These are phyloP conservation scores for Pichia norvegensis DNA, from an alignment of 1,139 yeast genomes.

Conservation along the genomic window DNA sequence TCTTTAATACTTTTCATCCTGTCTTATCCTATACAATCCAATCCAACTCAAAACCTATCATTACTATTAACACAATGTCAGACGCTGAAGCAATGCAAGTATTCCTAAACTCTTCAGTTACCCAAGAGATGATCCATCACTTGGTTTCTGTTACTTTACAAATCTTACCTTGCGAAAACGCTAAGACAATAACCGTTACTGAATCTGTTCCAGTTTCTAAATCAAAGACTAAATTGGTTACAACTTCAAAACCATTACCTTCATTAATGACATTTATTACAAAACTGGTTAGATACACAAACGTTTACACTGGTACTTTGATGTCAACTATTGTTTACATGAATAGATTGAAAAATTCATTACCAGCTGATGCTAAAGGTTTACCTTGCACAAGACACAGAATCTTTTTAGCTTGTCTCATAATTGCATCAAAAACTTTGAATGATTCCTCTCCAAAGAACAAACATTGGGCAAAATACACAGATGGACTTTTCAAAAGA, in stretches of 20 bases:
- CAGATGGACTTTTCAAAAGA: slow-evolving; percentile 60
- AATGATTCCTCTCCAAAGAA: slow-evolving; percentile 74
- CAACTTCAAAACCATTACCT: slow-evolving; percentile 43
- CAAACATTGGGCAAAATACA: slow-evolving; percentile 69
- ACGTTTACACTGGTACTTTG: slow-evolving; percentile 69
- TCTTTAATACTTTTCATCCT: no score
- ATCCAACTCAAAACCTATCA: background rate
- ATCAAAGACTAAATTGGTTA: slow-evolving; percentile 21
- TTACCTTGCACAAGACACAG: slow-evolving; percentile 73
- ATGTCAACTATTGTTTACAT: slow-evolving; percentile 65
- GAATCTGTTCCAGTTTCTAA: slow-evolving; percentile 31
- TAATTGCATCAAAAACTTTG: slow-evolving; percentile 64
- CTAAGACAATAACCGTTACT: slow-evolving; percentile 26
- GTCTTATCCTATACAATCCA: no score
- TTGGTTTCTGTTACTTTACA: slow-evolving; percentile 55
- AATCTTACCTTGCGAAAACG: slow-evolving; percentile 49
- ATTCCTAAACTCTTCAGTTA: slow-evolving; percentile 49
- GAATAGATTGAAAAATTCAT: slow-evolving; percentile 48
- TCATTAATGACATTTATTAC: slow-evolving; percentile 69
- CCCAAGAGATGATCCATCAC: slow-evolving; percentile 60
- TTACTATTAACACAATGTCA: slow-evolving; percentile 29
- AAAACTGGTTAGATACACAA: slow-evolving; percentile 60
- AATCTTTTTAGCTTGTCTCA: slow-evolving; percentile 63
- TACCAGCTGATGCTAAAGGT: slow-evolving; percentile 68
- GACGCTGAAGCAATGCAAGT: slow-evolving; percentile 50